Evolutionary conservation across 768 basidiomycete species (phyloP).

Genomic region (Mycena olivaceomarginata): DNA sequence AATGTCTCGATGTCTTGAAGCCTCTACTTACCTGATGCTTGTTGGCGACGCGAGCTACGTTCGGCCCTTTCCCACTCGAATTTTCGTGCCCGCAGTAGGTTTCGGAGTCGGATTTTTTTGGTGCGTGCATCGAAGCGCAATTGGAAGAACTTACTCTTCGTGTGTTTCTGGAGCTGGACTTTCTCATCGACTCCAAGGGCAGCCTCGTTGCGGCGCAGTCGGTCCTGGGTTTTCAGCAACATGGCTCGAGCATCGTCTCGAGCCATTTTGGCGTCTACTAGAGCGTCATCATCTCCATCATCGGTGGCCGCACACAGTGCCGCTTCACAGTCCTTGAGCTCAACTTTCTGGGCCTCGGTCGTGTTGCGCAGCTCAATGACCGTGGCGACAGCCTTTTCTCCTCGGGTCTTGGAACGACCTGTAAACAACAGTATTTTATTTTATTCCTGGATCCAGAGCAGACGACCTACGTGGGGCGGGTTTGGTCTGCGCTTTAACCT

Average conservation of each 20-base stretch:
- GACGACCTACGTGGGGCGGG: background rate
- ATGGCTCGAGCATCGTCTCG: background rate
- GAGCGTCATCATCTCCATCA: background rate
- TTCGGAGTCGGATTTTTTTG: conserved; percentile 48
- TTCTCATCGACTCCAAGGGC: conserved; percentile 15
- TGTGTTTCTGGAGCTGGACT: conserved; percentile 30
- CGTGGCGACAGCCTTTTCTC: background rate
- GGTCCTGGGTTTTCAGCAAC: background rate
- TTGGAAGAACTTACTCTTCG: conserved; percentile 41
- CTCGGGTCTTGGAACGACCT: conserved; percentile 12
- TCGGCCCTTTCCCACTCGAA: conserved; percentile 52
- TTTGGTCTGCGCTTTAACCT: conserved; percentile 27
- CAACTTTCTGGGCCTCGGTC: background rate
- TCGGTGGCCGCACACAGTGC: background rate
- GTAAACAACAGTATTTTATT: too few relatives aligned
- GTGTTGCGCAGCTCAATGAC: conserved; percentile 5
- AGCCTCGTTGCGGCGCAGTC: conserved; percentile 26
- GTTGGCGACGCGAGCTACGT: conserved; percentile 40
- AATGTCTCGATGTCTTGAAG: too few relatives aligned
- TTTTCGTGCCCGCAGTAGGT: conserved; percentile 47
- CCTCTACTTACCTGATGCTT: conserved; percentile 38
- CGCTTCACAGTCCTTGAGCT: background rate
- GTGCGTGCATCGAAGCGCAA: conserved; percentile 48
- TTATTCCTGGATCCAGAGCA: background rate
- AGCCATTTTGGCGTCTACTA: background rate